Percentiles rank a stretch among this genome's conserved stretches.
Conservation (phyloP, 2,329 filamentous ascomycete species). For the Penicillium sp. region DNA sequence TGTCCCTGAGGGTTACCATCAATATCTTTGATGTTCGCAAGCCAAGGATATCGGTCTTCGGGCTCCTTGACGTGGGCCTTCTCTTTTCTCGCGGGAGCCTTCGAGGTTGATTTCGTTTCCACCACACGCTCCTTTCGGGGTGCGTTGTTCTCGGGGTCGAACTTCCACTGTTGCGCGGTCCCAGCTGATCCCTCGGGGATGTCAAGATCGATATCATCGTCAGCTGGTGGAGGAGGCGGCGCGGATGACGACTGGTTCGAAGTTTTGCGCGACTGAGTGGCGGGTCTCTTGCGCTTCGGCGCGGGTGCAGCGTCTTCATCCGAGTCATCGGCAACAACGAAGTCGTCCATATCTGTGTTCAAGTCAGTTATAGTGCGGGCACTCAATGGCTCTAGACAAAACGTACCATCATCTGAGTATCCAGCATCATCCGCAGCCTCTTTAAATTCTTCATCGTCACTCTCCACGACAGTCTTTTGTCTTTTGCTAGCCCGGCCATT, state of each 20-base stretch:
- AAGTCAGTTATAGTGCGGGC: conserved; percentile 3
- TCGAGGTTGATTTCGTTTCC: conserved; percentile 34
- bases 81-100: conserved; percentile 45
- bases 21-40: conserved; percentile 81
- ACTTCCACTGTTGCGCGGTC: conserved; percentile 80
- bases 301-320: conserved; percentile 64
- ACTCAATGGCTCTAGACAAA: not conserved
- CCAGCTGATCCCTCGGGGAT: conserved; percentile 59
- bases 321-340: conserved; percentile 83
- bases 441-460: conserved; percentile 68
- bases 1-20: conserved; percentile 76
- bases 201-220: conserved; percentile 58
- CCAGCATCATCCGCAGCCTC: conserved; percentile 54
- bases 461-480: conserved; percentile 64
- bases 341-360: conserved; percentile 73
- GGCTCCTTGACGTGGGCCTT: conserved; percentile 82
- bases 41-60: conserved; percentile 84
- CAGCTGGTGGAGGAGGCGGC: conserved; percentile 54
- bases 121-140: conserved; percentile 50
- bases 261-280: conserved; percentile 46
- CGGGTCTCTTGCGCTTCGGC: conserved; percentile 71
- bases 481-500: conserved; percentile 55
- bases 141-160: conserved; percentile 61
- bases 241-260: conserved; percentile 34
- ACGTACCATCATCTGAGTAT: conserved; percentile 50